These are phyloP conservation scores for Aspergillus ibericus DNA, from an alignment of 2,329 filamentous ascomycete species.

Conservation along the genomic window DNA sequence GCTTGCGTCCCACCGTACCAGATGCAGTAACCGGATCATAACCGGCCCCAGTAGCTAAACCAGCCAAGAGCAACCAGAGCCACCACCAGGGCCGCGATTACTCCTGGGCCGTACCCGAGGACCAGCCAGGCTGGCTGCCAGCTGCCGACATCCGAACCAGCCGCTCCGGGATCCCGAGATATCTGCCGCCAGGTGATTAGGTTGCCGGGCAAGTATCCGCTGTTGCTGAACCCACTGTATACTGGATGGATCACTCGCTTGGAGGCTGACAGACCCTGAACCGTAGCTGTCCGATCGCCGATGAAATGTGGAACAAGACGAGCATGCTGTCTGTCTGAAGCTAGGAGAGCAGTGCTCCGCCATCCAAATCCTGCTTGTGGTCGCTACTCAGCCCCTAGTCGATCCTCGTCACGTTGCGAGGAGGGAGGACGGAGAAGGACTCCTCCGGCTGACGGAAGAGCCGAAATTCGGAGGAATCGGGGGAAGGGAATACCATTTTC, in stretches of 20 bases:
- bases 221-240: not conserved
- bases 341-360: not conserved
- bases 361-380: not conserved
- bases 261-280: too few relatives aligned
- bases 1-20: not conserved
- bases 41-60: not conserved
- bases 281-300: not conserved
- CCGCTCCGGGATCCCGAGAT: conserved; percentile 5
- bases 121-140: not conserved
- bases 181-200: not conserved
- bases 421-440: not conserved
- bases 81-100: not conserved
- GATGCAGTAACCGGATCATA: not conserved
- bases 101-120: not conserved
- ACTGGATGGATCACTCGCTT: not conserved
- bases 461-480: conserved; percentile 1
- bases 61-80: not conserved
- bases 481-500: too few relatives aligned
- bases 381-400: not conserved
- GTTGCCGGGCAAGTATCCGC: not conserved
- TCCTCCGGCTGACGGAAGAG: not conserved
- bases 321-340: not conserved
- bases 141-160: not conserved
- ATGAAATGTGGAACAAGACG: too few relatives aligned
- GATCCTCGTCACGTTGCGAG: not conserved